These are phyloP conservation scores for Trichoderma guizhouense DNA, from an alignment of 2,329 filamentous ascomycete species.

Conservation along the genomic window DNA sequence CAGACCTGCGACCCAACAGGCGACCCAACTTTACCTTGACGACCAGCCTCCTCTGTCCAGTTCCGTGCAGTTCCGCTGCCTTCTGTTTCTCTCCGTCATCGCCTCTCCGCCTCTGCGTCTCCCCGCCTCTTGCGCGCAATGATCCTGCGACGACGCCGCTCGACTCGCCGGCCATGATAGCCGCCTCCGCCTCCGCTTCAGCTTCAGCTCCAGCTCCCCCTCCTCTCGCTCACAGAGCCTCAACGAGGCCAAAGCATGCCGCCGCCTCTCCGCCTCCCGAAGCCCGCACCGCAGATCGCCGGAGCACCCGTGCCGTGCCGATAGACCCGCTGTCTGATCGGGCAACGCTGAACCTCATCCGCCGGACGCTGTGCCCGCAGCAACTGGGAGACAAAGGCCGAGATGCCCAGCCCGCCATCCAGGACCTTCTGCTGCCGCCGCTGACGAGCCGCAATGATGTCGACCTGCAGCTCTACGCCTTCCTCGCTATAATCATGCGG, in stretches of 20 bases:
- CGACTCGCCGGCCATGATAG: constrained; percentile 30
- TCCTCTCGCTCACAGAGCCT: constrained; percentile 17
- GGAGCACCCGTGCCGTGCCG: constrained; percentile 33
- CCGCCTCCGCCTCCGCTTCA: constrained; percentile 20
- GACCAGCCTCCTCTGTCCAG: not conserved
- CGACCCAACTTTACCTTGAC: constrained; percentile 23
- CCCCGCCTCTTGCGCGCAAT: constrained; percentile 25
- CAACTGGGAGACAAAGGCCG: constrained; percentile 56
- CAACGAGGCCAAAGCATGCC: constrained; percentile 18
- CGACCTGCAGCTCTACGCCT: constrained; percentile 87
- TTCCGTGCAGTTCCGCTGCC: not conserved
- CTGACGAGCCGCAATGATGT: constrained; percentile 93
- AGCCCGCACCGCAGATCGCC: constrained; percentile 29
- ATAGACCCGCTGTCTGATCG: constrained; percentile 66
- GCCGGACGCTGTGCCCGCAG: constrained; percentile 78
- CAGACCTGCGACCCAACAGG: constrained; percentile 21
- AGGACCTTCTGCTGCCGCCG: constrained; percentile 81
- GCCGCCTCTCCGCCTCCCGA: constrained; percentile 16
- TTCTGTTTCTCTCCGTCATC: not conserved
- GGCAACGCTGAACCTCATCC: constrained; percentile 76
- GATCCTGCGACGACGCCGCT: constrained; percentile 21
- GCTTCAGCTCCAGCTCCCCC: constrained; percentile 6
- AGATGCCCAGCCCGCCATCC: constrained; percentile 54
- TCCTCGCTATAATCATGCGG: constrained; percentile 83
- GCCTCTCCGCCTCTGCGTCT: not conserved